Conservation (phyloP, 345 rosid genomes). For the Euphorbia tirucalli region DNA sequence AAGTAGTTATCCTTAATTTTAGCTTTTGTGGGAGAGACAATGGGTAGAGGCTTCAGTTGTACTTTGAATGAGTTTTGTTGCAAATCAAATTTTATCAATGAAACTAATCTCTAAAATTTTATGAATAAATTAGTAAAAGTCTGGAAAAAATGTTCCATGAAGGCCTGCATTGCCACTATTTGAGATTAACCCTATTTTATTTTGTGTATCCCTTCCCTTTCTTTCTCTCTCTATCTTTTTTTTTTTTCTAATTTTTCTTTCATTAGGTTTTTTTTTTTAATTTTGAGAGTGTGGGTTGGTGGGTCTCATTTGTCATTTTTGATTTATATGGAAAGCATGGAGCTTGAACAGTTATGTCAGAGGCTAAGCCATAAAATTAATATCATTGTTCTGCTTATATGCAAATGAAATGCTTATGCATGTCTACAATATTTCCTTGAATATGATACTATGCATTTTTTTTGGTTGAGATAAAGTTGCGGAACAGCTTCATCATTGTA, state of each 20-base stretch:
- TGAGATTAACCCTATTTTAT: too few species aligned
- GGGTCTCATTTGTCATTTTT: neutral
- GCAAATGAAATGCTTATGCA: neutral
- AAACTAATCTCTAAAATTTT: neutral
- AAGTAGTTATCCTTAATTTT: neutral
- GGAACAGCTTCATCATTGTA: neutral
- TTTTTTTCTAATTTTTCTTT: neutral
- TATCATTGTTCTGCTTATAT: neutral
- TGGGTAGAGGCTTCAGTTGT: too few species aligned
- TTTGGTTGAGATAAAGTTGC: too few species aligned
- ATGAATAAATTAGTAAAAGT: neutral
- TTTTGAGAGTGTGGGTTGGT: neutral
- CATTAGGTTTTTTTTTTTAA: too few species aligned
- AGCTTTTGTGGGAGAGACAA: too few species aligned
- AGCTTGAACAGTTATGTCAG: neutral
- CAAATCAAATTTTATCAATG: too few species aligned
- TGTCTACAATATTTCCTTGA: neutral
- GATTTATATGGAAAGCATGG: neutral
- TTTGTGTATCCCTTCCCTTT: too few species aligned
- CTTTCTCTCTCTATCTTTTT: neutral
- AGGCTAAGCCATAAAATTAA: neutral
- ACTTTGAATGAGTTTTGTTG: too few species aligned
- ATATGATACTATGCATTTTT: neutral
- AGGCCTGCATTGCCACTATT: neutral
- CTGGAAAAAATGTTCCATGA: neutral